Conservation (phyloP, 768 basidiomycete genomes). For the Phlebiopsis gigantea region DNA sequence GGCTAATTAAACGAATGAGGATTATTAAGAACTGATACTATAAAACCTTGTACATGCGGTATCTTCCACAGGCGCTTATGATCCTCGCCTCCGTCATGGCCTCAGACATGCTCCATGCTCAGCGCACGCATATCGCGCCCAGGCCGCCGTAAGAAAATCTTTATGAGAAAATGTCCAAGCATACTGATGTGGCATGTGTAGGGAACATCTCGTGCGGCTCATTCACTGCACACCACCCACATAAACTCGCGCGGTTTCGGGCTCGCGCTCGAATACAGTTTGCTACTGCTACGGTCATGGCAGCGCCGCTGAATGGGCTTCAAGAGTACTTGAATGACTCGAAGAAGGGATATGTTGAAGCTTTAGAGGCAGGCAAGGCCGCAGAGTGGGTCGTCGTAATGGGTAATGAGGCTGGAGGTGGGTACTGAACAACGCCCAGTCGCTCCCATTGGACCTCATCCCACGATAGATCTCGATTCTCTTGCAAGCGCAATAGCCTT, state of each 20-base stretch:
- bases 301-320: background rate
- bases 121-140: background rate
- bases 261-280: background rate
- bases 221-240: background rate
- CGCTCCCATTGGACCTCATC: background rate
- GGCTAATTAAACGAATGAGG: no score
- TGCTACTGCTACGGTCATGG: background rate
- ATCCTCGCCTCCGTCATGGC: background rate
- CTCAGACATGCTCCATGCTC: conserved; percentile 2
- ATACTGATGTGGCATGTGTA: background rate
- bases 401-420: conserved; percentile 98
- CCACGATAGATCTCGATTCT: conserved; percentile 77
- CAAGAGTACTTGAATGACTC: conserved; percentile 12
- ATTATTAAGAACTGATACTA: no score
- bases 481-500: conserved; percentile 82
- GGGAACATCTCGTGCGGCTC: background rate
- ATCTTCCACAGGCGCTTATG: background rate
- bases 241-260: background rate
- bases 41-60: no score
- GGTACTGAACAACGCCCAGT: conserved; percentile 8
- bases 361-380: conserved; percentile 41
- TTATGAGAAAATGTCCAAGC: background rate
- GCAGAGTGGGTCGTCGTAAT: conserved; percentile 79
- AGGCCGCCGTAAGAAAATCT: background rate
- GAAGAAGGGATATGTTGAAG: conserved; percentile 58